A percentile compares a stretch with the other conserved stretches of the same genome.
phyloP scores from a whole-genome alignment of 1,284 basidiomycete genomes.

The Puccinia coronata region DNA sequence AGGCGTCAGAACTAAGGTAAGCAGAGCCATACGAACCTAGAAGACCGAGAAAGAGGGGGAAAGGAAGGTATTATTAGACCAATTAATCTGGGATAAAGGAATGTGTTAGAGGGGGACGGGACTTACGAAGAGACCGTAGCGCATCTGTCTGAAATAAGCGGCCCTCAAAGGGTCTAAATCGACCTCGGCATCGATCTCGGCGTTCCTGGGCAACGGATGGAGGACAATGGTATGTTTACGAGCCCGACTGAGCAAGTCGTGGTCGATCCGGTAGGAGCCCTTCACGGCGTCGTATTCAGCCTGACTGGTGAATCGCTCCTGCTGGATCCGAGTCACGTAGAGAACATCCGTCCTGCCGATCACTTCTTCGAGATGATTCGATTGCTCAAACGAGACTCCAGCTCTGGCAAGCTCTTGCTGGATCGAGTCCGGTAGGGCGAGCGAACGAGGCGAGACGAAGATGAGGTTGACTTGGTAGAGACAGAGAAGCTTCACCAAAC shows the following conservation, averaged over 20 bases:
- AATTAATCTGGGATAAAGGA: neutral
- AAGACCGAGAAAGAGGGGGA: neutral
- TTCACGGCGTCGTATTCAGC: slow-evolving; percentile 87
- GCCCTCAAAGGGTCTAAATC: slow-evolving; percentile 93
- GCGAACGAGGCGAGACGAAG: slow-evolving; percentile 87
- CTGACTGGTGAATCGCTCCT: slow-evolving; percentile 82
- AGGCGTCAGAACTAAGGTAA: slow-evolving; percentile 41
- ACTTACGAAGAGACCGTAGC: slow-evolving; percentile 90
- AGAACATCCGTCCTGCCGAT: slow-evolving; percentile 92
- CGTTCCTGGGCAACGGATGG: slow-evolving; percentile 94
- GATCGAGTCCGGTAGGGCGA: slow-evolving; percentile 87
- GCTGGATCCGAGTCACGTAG: slow-evolving; percentile 94
- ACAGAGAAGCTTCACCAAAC: slow-evolving; percentile 85
- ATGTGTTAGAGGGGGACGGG: neutral
- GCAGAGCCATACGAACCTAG: slow-evolving; percentile 49
- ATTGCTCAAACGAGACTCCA: slow-evolving; percentile 75
- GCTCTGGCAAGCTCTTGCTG: slow-evolving; percentile 79
- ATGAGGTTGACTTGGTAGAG: slow-evolving; percentile 84
- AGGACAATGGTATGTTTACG: slow-evolving; percentile 98
- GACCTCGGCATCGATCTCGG: slow-evolving; percentile 96
- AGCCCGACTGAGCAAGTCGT: slow-evolving; percentile 83
- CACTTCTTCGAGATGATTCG: slow-evolving; percentile 83
- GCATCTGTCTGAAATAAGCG: slow-evolving; percentile 98
- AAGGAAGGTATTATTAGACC: neutral
- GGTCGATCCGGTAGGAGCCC: slow-evolving; percentile 89